phyloP scores from a whole-genome alignment of 1,284 basidiomycete genomes.

The Thelephora terrestris region DNA sequence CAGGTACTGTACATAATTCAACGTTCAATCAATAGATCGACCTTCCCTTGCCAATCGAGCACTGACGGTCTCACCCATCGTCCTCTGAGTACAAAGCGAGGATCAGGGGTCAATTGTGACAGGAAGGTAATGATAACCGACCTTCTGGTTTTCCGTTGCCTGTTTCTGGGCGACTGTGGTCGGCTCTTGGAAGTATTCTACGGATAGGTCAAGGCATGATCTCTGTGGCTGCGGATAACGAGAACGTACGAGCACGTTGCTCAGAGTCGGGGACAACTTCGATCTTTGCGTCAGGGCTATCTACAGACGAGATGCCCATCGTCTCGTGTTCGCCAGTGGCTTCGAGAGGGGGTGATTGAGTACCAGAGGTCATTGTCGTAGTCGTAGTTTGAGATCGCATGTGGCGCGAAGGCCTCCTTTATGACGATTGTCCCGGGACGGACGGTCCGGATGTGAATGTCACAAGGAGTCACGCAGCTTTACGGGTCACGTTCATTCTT shows the following conservation, averaged over 20 bases:
- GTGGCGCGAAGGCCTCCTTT: too few species aligned
- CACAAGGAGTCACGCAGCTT: too few species aligned
- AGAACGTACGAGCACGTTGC: constrained; percentile 18
- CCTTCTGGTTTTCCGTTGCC: not conserved
- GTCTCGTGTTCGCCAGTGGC: constrained; percentile 33
- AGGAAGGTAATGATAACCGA: not conserved
- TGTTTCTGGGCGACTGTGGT: not conserved
- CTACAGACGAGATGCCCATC: constrained; percentile 39
- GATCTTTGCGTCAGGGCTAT: constrained; percentile 20
- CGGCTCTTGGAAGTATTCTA: constrained; percentile 13
- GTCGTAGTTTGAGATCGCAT: not conserved
- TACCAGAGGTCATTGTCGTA: constrained; percentile 18
- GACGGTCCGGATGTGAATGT: too few species aligned
- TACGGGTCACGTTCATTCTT: too few species aligned
- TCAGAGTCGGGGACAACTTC: constrained; percentile 26
- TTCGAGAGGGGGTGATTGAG: constrained; percentile 44
- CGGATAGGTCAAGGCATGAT: not conserved
- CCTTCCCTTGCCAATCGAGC: not conserved
- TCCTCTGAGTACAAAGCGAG: too few species aligned
- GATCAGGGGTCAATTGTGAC: too few species aligned
- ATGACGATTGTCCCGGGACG: too few species aligned
- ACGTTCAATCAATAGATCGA: not conserved
- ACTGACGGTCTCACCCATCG: not conserved
- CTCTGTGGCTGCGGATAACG: too few species aligned
- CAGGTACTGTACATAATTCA: not conserved